Percentiles rank a stretch among this genome's conserved stretches.
phyloP scores from a whole-genome alignment of 495 filamentous ascomycete species.

The Xylaria intraflava region DNA sequence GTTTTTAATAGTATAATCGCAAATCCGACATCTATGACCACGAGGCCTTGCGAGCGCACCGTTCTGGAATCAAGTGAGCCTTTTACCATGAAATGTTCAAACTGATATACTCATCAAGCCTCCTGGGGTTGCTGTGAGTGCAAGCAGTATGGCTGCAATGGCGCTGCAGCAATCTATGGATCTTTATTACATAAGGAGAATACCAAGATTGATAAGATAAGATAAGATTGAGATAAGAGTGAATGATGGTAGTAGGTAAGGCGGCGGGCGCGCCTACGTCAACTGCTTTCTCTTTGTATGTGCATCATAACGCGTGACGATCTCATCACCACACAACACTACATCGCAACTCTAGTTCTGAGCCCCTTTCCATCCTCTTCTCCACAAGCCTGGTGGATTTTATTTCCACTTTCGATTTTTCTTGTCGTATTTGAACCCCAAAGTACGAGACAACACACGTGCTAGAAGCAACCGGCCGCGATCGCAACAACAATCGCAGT shows the following conservation, averaged over 20 bases:
- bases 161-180: too few species aligned
- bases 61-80: too few species aligned
- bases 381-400: not conserved
- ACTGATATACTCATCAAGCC: too few species aligned
- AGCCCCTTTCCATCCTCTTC: not conserved
- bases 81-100: too few species aligned
- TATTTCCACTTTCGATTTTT: not conserved
- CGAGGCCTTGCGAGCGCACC: too few species aligned
- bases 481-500: not conserved
- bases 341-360: not conserved
- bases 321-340: not conserved
- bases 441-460: not conserved
- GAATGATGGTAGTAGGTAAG: too few species aligned
- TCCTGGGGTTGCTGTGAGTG: too few species aligned
- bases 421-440: not conserved
- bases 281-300: not conserved
- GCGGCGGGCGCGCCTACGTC: not conserved
- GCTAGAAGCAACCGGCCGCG: not conserved
- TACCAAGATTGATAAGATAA: constrained; percentile 1
- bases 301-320: not conserved
- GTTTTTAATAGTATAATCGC: too few species aligned
- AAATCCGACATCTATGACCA: too few species aligned
- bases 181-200: too few species aligned
- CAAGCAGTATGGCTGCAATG: too few species aligned
- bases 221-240: not conserved